Conservation (phyloP, 495 filamentous ascomycete species). For the Xylona heveae region DNA sequence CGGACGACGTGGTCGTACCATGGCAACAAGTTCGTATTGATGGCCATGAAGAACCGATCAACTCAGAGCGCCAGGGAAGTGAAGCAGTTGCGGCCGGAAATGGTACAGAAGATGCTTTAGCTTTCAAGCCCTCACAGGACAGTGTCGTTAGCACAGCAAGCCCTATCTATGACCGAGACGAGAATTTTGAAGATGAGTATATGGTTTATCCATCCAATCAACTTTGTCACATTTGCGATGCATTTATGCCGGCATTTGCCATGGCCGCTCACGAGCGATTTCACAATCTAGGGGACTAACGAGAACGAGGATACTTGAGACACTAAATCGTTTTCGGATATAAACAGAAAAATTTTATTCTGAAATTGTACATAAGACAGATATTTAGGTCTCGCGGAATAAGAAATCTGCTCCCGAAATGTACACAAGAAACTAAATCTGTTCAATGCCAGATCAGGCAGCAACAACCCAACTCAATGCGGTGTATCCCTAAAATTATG, state of each 20-base stretch:
- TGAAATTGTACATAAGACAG: not conserved
- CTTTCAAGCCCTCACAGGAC: not conserved
- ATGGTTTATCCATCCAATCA: not conserved
- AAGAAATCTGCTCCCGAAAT: not conserved
- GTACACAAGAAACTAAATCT: not conserved
- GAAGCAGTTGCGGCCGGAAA: not conserved
- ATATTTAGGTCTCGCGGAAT: not conserved
- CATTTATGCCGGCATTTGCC: conserved; percentile 48
- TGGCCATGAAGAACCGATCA: not conserved
- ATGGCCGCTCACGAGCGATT: conserved; percentile 50
- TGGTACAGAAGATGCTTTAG: not conserved
- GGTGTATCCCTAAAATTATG: too few species aligned
- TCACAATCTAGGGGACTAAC: conserved; percentile 24
- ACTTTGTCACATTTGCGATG: conserved; percentile 36
- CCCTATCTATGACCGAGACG: not conserved
- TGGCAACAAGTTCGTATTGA: not conserved
- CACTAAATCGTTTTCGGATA: not conserved
- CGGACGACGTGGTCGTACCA: too few species aligned
- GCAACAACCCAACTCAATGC: too few species aligned
- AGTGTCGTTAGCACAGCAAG: not conserved
- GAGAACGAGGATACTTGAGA: not conserved
- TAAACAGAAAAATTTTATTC: not conserved
- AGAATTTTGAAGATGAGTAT: not conserved
- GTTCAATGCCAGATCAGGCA: not conserved
- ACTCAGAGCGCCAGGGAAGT: not conserved